Conservation (phyloP, 2,329 filamentous ascomycete species). For the Rhynchosporium agropyri region DNA sequence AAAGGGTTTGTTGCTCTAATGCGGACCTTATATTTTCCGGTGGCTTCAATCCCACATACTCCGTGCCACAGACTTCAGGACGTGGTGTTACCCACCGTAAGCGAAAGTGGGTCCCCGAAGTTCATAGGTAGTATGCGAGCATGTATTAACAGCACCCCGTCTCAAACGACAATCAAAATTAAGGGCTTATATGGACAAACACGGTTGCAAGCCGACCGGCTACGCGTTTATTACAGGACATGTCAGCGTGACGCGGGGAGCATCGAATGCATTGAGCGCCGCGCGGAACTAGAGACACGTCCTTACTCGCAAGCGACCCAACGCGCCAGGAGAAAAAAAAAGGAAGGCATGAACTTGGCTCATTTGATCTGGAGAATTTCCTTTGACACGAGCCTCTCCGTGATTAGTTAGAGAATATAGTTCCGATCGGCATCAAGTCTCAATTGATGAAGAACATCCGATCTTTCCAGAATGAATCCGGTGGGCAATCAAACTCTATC, state of each 20-base stretch:
- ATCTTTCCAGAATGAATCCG: constrained; percentile 11
- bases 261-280: constrained; percentile 14
- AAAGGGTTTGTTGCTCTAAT: constrained; percentile 1
- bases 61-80: neutral
- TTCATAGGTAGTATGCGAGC: constrained; percentile 1
- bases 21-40: constrained; percentile 4
- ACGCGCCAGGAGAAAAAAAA: neutral
- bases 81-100: neutral
- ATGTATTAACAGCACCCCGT: constrained; percentile 22
- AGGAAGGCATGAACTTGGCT: constrained; percentile 34
- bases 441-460: constrained; percentile 23
- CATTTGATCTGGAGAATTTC: constrained; percentile 39
- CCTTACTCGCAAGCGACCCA: neutral
- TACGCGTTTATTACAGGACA: constrained; percentile 5
- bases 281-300: constrained; percentile 13
- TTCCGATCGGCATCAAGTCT: constrained; percentile 26
- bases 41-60: constrained; percentile 20
- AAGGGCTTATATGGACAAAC: neutral
- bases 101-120: constrained; percentile 24
- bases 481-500: constrained; percentile 25
- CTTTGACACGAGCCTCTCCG: constrained; percentile 32
- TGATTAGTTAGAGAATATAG: constrained; percentile 25
- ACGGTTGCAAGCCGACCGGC: neutral
- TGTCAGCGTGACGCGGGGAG: constrained; percentile 18
- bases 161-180: constrained; percentile 23